These are phyloP conservation scores for Samsoniella hepiali DNA, from an alignment of 2,329 filamentous ascomycete species.

Conservation along the genomic window DNA sequence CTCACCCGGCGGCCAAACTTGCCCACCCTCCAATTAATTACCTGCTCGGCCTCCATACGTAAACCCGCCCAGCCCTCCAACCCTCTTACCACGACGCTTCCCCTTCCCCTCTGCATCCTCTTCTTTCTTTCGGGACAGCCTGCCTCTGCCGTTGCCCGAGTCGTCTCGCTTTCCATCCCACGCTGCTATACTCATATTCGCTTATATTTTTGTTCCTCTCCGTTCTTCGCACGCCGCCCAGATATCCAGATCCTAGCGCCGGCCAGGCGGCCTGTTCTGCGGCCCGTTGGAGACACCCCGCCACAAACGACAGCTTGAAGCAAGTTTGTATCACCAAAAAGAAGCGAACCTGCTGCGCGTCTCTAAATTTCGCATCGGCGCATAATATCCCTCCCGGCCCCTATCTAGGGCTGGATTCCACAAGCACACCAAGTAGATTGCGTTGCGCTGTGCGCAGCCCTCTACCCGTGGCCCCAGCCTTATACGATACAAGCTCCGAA, in stretches of 20 bases:
- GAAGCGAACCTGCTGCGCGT: background rate
- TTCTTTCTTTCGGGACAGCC: background rate
- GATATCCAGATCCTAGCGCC: conserved; percentile 14
- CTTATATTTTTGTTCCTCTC: background rate
- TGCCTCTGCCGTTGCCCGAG: background rate
- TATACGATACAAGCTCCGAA: background rate
- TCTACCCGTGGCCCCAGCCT: background rate
- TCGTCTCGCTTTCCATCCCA: background rate
- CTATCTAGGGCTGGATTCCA: background rate
- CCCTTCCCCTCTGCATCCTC: conserved; percentile 10
- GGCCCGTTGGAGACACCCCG: conserved; percentile 16
- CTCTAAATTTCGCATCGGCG: background rate
- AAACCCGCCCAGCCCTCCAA: conserved; percentile 16
- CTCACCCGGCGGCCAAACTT: background rate
- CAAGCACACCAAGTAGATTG: background rate
- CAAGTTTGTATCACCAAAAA: conserved; percentile 4
- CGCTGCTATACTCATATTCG: background rate
- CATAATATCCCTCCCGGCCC: background rate
- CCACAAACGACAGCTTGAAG: conserved; percentile 11
- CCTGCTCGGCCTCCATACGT: conserved; percentile 9
- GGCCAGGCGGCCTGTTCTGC: conserved; percentile 16
- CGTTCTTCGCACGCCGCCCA: background rate
- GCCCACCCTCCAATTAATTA: background rate
- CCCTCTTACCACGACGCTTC: conserved; percentile 2
- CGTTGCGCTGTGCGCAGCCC: conserved; percentile 6